Evolutionary conservation across 306 rosid genomes (phyloP).

Genomic region (Citrullus mucosospermus): DNA sequence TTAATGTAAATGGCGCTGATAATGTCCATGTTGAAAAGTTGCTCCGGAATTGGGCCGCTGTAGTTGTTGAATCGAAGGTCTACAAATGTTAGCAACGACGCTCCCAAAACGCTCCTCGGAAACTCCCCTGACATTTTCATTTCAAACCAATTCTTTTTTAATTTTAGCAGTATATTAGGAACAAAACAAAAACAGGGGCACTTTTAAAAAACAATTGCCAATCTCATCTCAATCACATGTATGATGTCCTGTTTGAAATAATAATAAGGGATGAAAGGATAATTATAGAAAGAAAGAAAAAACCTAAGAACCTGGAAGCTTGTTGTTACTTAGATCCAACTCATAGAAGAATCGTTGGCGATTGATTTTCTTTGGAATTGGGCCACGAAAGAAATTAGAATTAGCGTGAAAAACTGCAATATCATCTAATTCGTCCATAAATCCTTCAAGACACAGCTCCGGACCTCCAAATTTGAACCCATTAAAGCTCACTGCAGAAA

Average conservation of each 20-base stretch:
- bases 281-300: neutral
- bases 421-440: constrained; percentile 25
- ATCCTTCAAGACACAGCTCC: neutral
- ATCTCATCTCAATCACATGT: too few species aligned
- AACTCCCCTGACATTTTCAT: constrained; percentile 11
- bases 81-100: constrained; percentile 25
- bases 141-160: neutral
- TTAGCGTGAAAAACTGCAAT: constrained; percentile 57
- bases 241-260: too few species aligned
- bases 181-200: too few species aligned
- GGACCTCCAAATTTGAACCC: constrained; percentile 10
- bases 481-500: constrained; percentile 50
- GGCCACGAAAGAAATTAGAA: constrained; percentile 43
- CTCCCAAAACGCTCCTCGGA: constrained; percentile 20
- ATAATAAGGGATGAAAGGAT: neutral
- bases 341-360: constrained; percentile 28
- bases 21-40: constrained; percentile 24
- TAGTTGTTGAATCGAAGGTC: constrained; percentile 54
- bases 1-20: constrained; percentile 67
- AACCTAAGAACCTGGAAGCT: neutral
- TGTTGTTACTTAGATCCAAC: constrained; percentile 72
- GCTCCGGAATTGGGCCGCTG: constrained; percentile 17
- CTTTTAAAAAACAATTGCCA: too few species aligned
- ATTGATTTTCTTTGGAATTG: constrained; percentile 2
- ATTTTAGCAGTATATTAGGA: too few species aligned